Conservation (phyloP, 768 basidiomycete species). For the Tylopilus intermedius region DNA sequence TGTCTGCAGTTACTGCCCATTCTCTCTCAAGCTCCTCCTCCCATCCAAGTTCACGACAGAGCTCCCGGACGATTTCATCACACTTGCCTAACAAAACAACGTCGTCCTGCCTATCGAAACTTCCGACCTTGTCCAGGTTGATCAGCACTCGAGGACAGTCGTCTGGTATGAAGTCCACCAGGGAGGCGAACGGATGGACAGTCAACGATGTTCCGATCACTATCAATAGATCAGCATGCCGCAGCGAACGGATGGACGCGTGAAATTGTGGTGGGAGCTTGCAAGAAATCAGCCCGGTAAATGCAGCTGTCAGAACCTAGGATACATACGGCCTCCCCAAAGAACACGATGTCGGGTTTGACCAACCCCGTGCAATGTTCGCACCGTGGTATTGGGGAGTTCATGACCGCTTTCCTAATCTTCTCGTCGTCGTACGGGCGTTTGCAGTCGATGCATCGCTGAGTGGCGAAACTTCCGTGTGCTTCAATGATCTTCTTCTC, state of each 20-base stretch:
- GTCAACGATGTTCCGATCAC: slow-evolving; percentile 88
- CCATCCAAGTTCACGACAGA: slow-evolving; percentile 74
- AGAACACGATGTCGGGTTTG: slow-evolving; percentile 95
- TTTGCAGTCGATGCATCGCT: slow-evolving; percentile 77
- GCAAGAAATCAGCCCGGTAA: neutral
- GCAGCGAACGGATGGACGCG: slow-evolving; percentile 45
- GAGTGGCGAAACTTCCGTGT: slow-evolving; percentile 89
- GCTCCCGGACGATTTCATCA: slow-evolving; percentile 57
- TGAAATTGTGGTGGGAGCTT: slow-evolving; percentile 76
- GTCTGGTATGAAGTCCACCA: slow-evolving; percentile 52
- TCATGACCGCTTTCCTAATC: slow-evolving; percentile 60
- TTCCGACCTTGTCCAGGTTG: slow-evolving; percentile 79
- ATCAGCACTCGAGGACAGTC: slow-evolving; percentile 80
- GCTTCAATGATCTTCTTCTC: slow-evolving; percentile 80
- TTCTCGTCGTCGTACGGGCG: slow-evolving; percentile 53
- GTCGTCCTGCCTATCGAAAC: slow-evolving; percentile 55
- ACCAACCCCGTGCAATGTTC: slow-evolving; percentile 64
- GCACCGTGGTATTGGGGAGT: slow-evolving; percentile 62
- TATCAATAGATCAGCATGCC: slow-evolving; percentile 78
- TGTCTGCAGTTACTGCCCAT: slow-evolving; percentile 50
- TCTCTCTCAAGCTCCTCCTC: slow-evolving; percentile 49
- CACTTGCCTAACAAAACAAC: slow-evolving; percentile 65
- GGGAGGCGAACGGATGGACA: slow-evolving; percentile 82
- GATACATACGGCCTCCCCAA: slow-evolving; percentile 68
- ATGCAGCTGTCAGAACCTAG: neutral